phyloP scores from a whole-genome alignment of 139 green algal genomes.

The Raphidocelis subcapitata region DNA sequence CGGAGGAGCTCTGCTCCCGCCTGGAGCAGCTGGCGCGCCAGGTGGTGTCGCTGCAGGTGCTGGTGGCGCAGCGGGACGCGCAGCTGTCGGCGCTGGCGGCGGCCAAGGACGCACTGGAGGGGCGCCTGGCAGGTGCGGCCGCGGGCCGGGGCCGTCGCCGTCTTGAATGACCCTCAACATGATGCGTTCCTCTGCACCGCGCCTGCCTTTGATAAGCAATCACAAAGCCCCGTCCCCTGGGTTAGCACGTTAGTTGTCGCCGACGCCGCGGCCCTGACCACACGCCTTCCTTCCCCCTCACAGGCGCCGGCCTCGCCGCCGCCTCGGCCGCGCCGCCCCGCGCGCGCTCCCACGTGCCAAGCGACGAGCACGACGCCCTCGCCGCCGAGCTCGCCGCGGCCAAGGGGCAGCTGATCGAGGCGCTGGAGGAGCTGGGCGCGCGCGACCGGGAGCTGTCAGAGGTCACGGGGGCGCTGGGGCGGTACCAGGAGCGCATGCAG shows the following conservation, averaged over 20 bases:
- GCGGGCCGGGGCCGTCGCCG: no score
- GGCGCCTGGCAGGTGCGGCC: slow-evolving; percentile 3
- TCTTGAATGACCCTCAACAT: background rate
- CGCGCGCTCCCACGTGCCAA: slow-evolving; percentile 28
- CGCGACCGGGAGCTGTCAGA: slow-evolving; percentile 51
- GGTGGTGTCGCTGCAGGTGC: slow-evolving; percentile 47
- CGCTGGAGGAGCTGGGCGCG: slow-evolving; percentile 49
- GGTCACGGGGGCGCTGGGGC: slow-evolving; percentile 17
- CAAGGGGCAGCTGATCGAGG: slow-evolving; percentile 52
- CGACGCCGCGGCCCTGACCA: no score
- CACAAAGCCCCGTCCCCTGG: no score
- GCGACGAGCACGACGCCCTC: slow-evolving; percentile 47
- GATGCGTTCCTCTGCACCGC: no score
- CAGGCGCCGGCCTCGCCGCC: no score
- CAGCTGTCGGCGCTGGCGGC: slow-evolving; percentile 20
- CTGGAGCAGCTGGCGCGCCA: slow-evolving; percentile 45
- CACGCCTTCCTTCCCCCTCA: no score
- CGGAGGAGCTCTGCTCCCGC: slow-evolving; percentile 45
- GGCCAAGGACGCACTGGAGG: slow-evolving; percentile 13
- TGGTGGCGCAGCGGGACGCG: slow-evolving; percentile 25
- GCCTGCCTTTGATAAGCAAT: no score
- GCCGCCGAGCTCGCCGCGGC: slow-evolving; percentile 34
- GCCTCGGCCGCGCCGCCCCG: no score
- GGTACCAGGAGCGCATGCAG: slow-evolving; percentile 47
- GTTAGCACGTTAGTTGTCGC: no score